Evolutionary conservation across 2,329 filamentous ascomycete species (phyloP).

Genomic region (Chrysoporthe cubensis): DNA sequence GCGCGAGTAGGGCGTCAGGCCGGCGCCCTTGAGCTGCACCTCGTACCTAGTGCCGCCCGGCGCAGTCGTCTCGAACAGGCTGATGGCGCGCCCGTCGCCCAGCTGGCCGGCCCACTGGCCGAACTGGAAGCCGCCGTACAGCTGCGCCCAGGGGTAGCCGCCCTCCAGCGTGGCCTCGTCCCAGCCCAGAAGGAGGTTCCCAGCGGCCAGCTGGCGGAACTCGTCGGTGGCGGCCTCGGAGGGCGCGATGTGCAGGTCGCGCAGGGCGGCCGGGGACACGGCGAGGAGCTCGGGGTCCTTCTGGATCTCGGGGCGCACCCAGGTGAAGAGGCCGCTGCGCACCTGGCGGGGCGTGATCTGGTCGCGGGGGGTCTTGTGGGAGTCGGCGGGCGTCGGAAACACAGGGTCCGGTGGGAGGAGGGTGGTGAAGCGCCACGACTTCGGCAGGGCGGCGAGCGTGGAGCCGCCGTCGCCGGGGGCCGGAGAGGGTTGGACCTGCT

Average conservation of each 20-base stretch:
- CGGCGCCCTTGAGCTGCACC: constrained; percentile 92
- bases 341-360: constrained; percentile 81
- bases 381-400: constrained; percentile 80
- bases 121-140: constrained; percentile 83
- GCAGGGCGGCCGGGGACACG: constrained; percentile 77
- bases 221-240: constrained; percentile 72
- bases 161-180: constrained; percentile 67
- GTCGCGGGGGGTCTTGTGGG: constrained; percentile 78
- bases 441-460: constrained; percentile 60
- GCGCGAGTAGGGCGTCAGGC: constrained; percentile 89
- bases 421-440: constrained; percentile 68
- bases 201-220: constrained; percentile 78
- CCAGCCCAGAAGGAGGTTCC: constrained; percentile 82
- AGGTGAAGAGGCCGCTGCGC: constrained; percentile 84
- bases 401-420: constrained; percentile 74
- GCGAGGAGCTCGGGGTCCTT: constrained; percentile 78
- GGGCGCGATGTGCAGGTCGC: constrained; percentile 75
- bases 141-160: constrained; percentile 97
- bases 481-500: constrained; percentile 1
- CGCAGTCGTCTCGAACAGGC: constrained; percentile 87
- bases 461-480: constrained; percentile 37
- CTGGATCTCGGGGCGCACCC: constrained; percentile 78
- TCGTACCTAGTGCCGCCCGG: constrained; percentile 71
- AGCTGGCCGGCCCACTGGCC: constrained; percentile 96
- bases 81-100: constrained; percentile 92